These are phyloP conservation scores for Durotheca rogersii DNA, from an alignment of 495 filamentous ascomycete genomes.

Conservation along the genomic window DNA sequence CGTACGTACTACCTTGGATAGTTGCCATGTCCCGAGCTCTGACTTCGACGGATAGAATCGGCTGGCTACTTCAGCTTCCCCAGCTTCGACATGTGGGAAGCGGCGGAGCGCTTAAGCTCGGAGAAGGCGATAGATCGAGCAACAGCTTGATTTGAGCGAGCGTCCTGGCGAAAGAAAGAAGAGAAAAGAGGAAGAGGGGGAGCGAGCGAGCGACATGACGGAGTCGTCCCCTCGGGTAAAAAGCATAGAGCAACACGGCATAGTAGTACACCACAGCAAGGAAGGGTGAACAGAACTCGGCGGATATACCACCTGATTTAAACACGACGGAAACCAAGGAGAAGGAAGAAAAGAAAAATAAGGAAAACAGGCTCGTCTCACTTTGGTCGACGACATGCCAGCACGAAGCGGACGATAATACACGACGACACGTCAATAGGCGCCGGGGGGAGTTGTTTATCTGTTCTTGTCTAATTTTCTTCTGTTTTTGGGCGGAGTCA, in stretches of 20 bases:
- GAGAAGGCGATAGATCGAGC: conserved; percentile 32
- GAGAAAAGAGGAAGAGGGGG: too few relatives aligned
- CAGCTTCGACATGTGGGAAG: conserved; percentile 54
- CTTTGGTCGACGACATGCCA: background rate
- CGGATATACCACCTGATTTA: background rate
- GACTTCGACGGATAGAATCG: conserved; percentile 28
- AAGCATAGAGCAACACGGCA: too few relatives aligned
- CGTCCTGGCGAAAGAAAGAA: too few relatives aligned
- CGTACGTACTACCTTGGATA: conserved; percentile 11
- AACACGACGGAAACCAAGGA: background rate
- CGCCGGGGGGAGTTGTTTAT: conserved; percentile 19
- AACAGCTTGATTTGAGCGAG: conserved; percentile 18
- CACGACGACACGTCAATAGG: conserved; percentile 31
- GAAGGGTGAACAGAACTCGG: too few relatives aligned
- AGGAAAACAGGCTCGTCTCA: conserved; percentile 21
- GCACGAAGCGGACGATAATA: conserved; percentile 19
- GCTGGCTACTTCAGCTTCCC: conserved; percentile 59
- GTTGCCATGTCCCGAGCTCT: background rate
- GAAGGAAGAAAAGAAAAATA: too few relatives aligned
- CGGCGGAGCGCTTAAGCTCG: conserved; percentile 38
- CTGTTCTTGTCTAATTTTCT: background rate
- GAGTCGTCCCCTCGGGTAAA: too few relatives aligned
- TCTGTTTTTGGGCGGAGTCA: background rate
- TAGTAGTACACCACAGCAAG: too few relatives aligned
- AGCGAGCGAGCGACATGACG: too few relatives aligned